Evolutionary conservation across 345 rosid genomes (phyloP).

Genomic region (Cardamine occulta): DNA sequence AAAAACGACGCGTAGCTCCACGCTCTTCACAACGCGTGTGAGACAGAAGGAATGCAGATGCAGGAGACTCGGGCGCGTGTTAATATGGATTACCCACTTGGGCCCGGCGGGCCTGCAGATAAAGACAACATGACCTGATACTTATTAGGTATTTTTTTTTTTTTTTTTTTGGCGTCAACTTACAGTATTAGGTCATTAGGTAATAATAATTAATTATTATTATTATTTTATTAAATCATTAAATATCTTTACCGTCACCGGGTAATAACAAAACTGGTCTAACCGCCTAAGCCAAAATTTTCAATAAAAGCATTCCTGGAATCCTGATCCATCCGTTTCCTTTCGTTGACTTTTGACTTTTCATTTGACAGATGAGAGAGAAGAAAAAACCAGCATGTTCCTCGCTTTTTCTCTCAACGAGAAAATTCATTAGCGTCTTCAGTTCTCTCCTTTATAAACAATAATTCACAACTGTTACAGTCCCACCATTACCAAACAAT

Average conservation of each 20-base stretch:
- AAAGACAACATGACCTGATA: slow-evolving; percentile 14
- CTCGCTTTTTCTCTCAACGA: slow-evolving; percentile 7
- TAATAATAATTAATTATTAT: background rate
- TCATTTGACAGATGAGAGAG: background rate
- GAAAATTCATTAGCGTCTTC: slow-evolving; percentile 28
- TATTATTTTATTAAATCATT: background rate
- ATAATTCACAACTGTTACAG: slow-evolving; percentile 18
- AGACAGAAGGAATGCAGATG: background rate
- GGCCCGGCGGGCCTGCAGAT: background rate
- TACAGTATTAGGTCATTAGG: too few relatives aligned
- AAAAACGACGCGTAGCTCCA: slow-evolving; percentile 6
- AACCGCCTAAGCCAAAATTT: background rate
- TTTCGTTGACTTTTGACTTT: slow-evolving; percentile 33
- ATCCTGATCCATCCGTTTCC: slow-evolving; percentile 9
- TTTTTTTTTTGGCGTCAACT: too few relatives aligned
- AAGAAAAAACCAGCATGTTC: background rate
- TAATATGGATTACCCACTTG: background rate
- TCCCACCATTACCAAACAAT: background rate
- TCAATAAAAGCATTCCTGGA: background rate
- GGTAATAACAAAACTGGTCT: background rate
- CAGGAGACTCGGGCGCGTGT: background rate
- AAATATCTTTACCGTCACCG: background rate
- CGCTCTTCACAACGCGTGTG: background rate
- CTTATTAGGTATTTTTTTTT: background rate
- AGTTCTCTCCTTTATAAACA: slow-evolving; percentile 34